phyloP scores from a whole-genome alignment of 2,329 filamentous ascomycete species.

The Diplodia scrobiculata region DNA sequence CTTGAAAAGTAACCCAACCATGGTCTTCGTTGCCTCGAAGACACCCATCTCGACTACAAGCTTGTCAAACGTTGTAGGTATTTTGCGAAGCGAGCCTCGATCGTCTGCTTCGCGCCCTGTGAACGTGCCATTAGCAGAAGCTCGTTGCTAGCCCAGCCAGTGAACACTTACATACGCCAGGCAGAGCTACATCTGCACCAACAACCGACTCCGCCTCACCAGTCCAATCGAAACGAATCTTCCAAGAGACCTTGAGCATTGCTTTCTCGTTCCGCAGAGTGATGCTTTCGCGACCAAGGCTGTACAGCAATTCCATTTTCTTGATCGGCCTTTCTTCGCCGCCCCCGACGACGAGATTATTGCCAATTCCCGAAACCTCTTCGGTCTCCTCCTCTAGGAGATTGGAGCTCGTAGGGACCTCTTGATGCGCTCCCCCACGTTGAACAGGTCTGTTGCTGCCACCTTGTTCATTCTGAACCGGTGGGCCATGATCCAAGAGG shows the following conservation, averaged over 20 bases:
- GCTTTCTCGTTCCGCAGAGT: slow-evolving; percentile 45
- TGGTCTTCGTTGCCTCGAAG: slow-evolving; percentile 59
- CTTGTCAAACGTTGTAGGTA: slow-evolving; percentile 63
- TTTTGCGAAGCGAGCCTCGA: slow-evolving; percentile 57
- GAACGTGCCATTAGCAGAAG: background rate
- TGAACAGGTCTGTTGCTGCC: background rate
- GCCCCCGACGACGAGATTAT: slow-evolving; percentile 25
- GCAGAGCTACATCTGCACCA: slow-evolving; percentile 58
- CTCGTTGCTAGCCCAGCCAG: slow-evolving; percentile 34
- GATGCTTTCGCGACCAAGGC: slow-evolving; percentile 40
- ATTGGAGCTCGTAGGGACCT: slow-evolving; percentile 30
- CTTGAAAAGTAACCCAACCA: slow-evolving; percentile 61
- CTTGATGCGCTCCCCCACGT: slow-evolving; percentile 36
- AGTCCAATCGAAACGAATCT: slow-evolving; percentile 69
- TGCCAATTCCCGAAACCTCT: slow-evolving; percentile 31
- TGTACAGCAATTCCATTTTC: slow-evolving; percentile 55
- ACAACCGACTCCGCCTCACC: slow-evolving; percentile 67
- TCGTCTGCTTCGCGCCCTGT: slow-evolving; percentile 61
- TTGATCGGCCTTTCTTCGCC: slow-evolving; percentile 30
- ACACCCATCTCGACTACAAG: slow-evolving; percentile 60
- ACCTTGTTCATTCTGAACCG: background rate
- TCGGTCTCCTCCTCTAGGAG: slow-evolving; percentile 35
- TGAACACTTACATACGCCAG: slow-evolving; percentile 62
- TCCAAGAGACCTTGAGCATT: slow-evolving; percentile 62
- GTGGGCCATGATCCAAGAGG: slow-evolving; percentile 31